phyloP scores from a whole-genome alignment of 2,329 filamentous ascomycete genomes.

The Xylariaceae sp. region DNA sequence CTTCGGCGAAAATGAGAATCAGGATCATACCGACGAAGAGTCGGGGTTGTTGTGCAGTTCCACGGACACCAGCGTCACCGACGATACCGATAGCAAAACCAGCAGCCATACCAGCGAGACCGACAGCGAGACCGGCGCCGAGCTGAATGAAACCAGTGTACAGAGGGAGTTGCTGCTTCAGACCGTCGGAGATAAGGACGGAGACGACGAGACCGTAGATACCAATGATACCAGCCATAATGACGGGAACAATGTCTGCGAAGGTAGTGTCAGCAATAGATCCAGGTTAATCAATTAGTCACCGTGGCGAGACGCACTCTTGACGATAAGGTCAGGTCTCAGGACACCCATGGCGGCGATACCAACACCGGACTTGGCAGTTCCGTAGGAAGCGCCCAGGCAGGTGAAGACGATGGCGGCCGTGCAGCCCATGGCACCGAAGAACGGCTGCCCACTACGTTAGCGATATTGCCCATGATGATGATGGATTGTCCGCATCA shows the following conservation, averaged over 20 bases:
- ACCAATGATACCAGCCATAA: conserved; percentile 99
- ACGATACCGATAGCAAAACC: conserved; percentile 85
- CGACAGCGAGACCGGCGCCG: conserved; percentile 75
- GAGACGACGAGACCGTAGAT: conserved; percentile 92
- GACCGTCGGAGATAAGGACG: conserved; percentile 75
- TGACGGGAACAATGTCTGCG: conserved; percentile 95
- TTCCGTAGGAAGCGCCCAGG: conserved; percentile 95
- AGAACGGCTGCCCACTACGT: conserved; percentile 54
- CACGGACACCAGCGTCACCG: conserved; percentile 82
- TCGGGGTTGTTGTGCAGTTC: conserved; percentile 76
- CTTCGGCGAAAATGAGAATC: conserved; percentile 99
- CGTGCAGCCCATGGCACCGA: conserved; percentile 81
- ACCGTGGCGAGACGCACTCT: conserved; percentile 60
- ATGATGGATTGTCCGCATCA: not conserved
- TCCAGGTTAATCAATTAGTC: conserved; percentile 12
- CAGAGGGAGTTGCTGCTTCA: conserved; percentile 66
- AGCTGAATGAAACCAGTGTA: conserved; percentile 84
- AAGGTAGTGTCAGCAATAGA: conserved; percentile 19
- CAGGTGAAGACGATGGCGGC: conserved; percentile 94
- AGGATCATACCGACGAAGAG: conserved; percentile 97
- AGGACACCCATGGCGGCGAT: conserved; percentile 98
- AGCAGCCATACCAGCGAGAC: conserved; percentile 76
- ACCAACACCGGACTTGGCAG: conserved; percentile 98
- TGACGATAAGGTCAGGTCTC: conserved; percentile 95
- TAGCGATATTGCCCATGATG: conserved; percentile 34